Evolutionary conservation across 495 filamentous ascomycete genomes (phyloP), one percentile per base, ranked within the genome.

Genomic region (Elaphomyces granulatus): DNA sequence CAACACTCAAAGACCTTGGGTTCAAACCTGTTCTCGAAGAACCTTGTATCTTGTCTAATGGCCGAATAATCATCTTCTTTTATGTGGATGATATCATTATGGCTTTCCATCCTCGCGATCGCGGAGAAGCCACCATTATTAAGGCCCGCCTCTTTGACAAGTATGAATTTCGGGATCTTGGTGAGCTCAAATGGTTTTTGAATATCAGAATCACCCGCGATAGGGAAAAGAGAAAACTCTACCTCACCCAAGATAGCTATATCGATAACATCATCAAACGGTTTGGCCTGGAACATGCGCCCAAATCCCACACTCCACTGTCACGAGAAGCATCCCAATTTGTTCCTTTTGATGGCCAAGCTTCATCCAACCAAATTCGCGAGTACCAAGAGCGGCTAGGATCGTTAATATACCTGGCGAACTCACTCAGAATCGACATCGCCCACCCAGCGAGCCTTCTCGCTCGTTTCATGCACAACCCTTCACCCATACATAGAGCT

Each of bases 21-120:
- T 34, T 56, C 2, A 8, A 43, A 8, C 17, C 21, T 6, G 40
- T 56, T 15, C 34, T 37, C 10, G 44, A 47, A 14, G 44, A 47
- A 15, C 39, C 36, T 15, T 58, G 45, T 41, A 15, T 53, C 0
- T 51, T 55, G 19, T 31, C 32, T 1, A 32, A 44, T 12, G 6
- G 43, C 3, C 32, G 36, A 2, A 44, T 54, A 9, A 33, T 54
- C 34, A 14, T 55, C 3, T 51, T 56, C 38, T 46, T 55, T 19
- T 52, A 53, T 41, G 39, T 55, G 0, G 46, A 55, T 41, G 41
- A 55, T 33, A 50, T 53, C 4, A 4, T 52, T 3, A 43, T 54
- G 19, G 16, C 28, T 8, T 28, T 20, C 19, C 3, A 37, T 10
- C 32, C 21, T n/a, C 0, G 39, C 30, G 3, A 2, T 14, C 7